A percentile compares a stretch with the other conserved stretches of the same genome.
Evolutionary conservation across 2,329 filamentous ascomycete genomes (phyloP).

Genomic region (Colletotrichum limetticola): DNA sequence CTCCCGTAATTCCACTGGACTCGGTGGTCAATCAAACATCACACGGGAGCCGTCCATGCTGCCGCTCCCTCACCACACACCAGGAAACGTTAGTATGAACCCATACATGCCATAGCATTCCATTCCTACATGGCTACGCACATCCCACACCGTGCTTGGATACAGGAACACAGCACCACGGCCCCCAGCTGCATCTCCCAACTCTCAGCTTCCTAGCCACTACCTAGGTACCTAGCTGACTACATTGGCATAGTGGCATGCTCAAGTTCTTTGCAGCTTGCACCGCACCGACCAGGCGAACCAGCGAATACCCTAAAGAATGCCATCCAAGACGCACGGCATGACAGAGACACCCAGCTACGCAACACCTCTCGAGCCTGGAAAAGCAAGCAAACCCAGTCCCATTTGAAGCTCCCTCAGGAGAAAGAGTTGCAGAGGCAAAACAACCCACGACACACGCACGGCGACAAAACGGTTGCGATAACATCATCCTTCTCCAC

Average conservation of each 20-base stretch:
- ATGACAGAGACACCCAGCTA: background rate
- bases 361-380: background rate
- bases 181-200: background rate
- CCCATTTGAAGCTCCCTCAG: background rate
- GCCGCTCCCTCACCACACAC: background rate
- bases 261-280: constrained; percentile 1
- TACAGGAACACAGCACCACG: background rate
- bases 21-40: background rate
- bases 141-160: background rate
- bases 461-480: constrained; percentile 21
- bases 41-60: background rate
- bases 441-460: constrained; percentile 5
- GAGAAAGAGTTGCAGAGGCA: constrained; percentile 17
- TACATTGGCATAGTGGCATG: background rate
- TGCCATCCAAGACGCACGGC: background rate
- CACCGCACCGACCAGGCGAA: constrained; percentile 11
- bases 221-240: too few relatives aligned
- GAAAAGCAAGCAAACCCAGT: background rate
- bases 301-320: background rate
- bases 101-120: background rate
- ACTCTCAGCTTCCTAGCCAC: background rate
- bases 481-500: constrained; percentile 33
- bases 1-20: background rate
- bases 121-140: background rate
- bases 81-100: background rate